Evolutionary conservation across 108 stramenopile genomes (phyloP).

Genomic region (Chaetoceros tenuissimus): DNA sequence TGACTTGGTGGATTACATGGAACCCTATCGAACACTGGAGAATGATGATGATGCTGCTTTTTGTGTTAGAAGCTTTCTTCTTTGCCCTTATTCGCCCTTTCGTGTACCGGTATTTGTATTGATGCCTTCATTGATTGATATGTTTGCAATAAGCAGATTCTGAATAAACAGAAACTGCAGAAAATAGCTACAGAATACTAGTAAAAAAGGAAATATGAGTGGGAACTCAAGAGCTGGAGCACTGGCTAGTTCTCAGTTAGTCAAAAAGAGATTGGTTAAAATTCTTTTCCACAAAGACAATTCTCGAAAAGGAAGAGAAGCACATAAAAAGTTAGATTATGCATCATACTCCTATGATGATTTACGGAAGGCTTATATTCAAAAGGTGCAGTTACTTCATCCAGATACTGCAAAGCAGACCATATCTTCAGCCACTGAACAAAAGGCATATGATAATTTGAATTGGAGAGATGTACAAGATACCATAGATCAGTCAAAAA

Average conservation of each 20-base stretch:
- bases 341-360: conserved; percentile 37
- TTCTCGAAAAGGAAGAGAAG: conserved; percentile 17
- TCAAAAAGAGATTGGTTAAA: conserved; percentile 29
- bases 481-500: conserved; percentile 2
- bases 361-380: conserved; percentile 48
- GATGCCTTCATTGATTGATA: too few relatives aligned
- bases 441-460: not conserved
- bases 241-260: conserved; percentile 16
- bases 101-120: too few relatives aligned
- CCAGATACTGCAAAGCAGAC: conserved; percentile 28
- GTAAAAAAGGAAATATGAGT: too few relatives aligned
- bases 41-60: too few relatives aligned
- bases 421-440: not conserved
- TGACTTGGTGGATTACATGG: too few relatives aligned
- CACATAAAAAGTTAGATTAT: conserved; percentile 28
- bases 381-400: conserved; percentile 52
- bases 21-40: too few relatives aligned
- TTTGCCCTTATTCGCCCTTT: too few relatives aligned
- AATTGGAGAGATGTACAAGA: not conserved
- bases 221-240: conserved; percentile 6
- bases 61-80: too few relatives aligned
- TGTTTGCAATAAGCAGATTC: too few relatives aligned
- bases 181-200: too few relatives aligned
- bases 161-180: too few relatives aligned
- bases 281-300: conserved; percentile 31